Base-by-base conservation (phyloP, 2,329 filamentous ascomycete genomes). In the Calonectria henricotiae region DNA sequence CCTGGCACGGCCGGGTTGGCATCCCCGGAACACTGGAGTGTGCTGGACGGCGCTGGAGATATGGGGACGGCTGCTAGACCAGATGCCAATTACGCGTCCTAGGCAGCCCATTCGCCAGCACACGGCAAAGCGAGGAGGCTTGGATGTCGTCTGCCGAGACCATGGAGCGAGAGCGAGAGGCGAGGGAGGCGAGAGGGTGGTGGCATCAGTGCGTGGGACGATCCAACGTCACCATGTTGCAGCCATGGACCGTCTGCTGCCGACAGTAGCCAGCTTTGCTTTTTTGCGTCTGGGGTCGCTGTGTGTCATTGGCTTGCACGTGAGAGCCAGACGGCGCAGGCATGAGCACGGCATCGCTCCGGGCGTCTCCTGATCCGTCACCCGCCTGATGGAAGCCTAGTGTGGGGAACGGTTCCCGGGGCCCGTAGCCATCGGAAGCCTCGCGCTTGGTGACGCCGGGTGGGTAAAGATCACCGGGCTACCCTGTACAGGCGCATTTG, bases 201-300 rank as follows among this genome's bases (percentile, higher is more conserved):
- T 64, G 49, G 68, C 44, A 60, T 51, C 68, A 66, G 58, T 49
- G 32, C 61, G 67, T 68, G 61, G 67, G 49, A 68, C 67, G 75
- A 75, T 73, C 62, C 46, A 68, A 75, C 75, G 73, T 77, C 75
- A 77, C 74, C 51, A 58, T 41, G 51, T 65, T 71, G 75, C 20
- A 62, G 39, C 25, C 43, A 49, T 35, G 23, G 32, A n/a, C 62
- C 65, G 37, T 20, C 60, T 58, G 51, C 37, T 62, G 66, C 61
- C 68, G 68, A 61, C 35, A 30, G 58, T 65, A 68, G 55, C 58
- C 43, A 37, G 27, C 32, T 12, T 35, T 60, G 25, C 35, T 37
- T 58, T 58, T 58, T 58, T 58, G 32, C 12, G 11, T 20, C 35
- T 25, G 35, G 51, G 30, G 49, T 62, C 61, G 61, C 41, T 65